These are phyloP conservation scores for Thermochaetoides thermophila DNA, from an alignment of 495 filamentous ascomycete species.

Conservation along the genomic window DNA sequence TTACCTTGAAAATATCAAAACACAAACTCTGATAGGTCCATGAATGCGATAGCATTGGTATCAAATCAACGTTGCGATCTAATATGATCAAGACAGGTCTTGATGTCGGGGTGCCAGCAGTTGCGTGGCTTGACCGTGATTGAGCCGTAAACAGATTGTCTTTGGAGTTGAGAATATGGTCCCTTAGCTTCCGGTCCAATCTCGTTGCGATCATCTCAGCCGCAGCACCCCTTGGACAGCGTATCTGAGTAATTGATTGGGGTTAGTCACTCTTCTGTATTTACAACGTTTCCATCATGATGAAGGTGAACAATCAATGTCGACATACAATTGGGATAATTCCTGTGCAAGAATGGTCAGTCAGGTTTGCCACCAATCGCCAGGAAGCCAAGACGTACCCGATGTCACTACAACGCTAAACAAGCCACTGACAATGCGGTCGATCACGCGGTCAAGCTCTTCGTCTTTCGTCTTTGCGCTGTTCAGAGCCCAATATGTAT, in stretches of 20 bases:
- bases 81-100: conserved; percentile 78
- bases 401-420: conserved; percentile 96
- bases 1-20: conserved; percentile 60
- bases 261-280: too few species aligned
- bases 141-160: conserved; percentile 71
- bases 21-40: conserved; percentile 98
- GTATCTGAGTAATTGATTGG: conserved; percentile 33
- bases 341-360: conserved; percentile 27
- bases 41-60: conserved; percentile 97
- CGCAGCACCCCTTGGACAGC: conserved; percentile 80
- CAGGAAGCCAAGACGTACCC: conserved; percentile 39
- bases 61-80: conserved; percentile 87
- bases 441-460: conserved; percentile 70
- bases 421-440: conserved; percentile 82
- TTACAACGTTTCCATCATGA: too few species aligned
- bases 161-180: conserved; percentile 94
- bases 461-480: conserved; percentile 83
- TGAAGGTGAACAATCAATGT: background rate
- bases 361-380: background rate
- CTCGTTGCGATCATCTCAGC: conserved; percentile 90
- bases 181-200: conserved; percentile 85
- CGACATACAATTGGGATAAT: conserved; percentile 65
- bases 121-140: conserved; percentile 22
- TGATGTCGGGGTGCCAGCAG: conserved; percentile 44
- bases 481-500: conserved; percentile 84